phyloP scores from a whole-genome alignment of 495 filamentous ascomycete genomes.

The Clavariopsis aquatica region DNA sequence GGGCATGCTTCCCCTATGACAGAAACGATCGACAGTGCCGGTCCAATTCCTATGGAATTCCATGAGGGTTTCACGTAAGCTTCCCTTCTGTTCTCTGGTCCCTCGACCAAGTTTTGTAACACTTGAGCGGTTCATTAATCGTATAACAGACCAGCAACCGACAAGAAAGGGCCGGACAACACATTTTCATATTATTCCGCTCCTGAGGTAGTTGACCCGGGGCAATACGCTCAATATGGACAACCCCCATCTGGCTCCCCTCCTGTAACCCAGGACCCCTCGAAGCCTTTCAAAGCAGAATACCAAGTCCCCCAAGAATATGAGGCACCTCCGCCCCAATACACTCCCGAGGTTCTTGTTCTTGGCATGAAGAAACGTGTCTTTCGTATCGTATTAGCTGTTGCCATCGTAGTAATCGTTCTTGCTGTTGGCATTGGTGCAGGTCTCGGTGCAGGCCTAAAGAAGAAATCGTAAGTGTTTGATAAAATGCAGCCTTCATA shows the following conservation, averaged over 20 bases:
- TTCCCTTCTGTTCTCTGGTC: too few species aligned
- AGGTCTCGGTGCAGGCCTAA: slow-evolving; percentile 17
- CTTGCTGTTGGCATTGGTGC: slow-evolving; percentile 12
- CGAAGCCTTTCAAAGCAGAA: slow-evolving; percentile 1
- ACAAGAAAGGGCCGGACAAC: too few species aligned
- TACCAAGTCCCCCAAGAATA: not conserved
- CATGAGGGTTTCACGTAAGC: too few species aligned
- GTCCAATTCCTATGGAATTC: too few species aligned
- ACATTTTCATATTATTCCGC: not conserved
- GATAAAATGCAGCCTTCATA: not conserved
- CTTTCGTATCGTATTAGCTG: slow-evolving; percentile 7
- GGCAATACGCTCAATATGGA: slow-evolving; percentile 1
- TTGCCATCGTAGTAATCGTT: slow-evolving; percentile 5
- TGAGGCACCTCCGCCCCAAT: slow-evolving; percentile 9
- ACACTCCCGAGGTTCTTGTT: not conserved
- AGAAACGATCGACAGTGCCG: too few species aligned
- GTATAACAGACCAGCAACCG: too few species aligned
- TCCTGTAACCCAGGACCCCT: slow-evolving; percentile 12
- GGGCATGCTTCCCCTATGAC: too few species aligned
- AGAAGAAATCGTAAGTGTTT: slow-evolving; percentile 13
- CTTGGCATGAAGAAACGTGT: slow-evolving; percentile 1
- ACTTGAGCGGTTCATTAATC: too few species aligned
- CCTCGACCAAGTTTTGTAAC: too few species aligned
- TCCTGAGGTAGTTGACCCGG: slow-evolving; percentile 16
- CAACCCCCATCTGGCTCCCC: slow-evolving; percentile 6